Percentiles rank a stretch among this genome's conserved stretches.
These are phyloP conservation scores for Sporisorium graminicola DNA, from an alignment of 1,284 basidiomycete genomes.

Conservation along the genomic window DNA sequence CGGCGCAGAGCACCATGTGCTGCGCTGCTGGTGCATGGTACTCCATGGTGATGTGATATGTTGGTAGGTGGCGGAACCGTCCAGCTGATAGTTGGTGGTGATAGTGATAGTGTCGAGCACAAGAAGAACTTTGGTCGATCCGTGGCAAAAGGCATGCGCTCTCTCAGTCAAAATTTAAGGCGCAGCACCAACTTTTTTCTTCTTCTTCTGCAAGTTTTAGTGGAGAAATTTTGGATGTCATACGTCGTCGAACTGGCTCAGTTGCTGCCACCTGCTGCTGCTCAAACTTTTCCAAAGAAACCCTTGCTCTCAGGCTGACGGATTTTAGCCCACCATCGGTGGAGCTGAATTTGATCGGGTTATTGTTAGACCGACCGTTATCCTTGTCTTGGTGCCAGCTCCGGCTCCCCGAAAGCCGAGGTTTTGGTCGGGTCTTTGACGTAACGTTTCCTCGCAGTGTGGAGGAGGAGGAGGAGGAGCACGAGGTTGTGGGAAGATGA, in stretches of 20 bases:
- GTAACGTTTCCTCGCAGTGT: conserved; percentile 4
- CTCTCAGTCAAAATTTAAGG: conserved; percentile 10
- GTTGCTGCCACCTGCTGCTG: neutral
- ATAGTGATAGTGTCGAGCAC: neutral
- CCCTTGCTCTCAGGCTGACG: neutral
- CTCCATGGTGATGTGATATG: conserved; percentile 38
- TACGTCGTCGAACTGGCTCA: neutral
- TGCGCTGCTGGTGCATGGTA: conserved; percentile 62
- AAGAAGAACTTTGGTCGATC: neutral
- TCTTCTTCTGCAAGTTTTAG: conserved; percentile 1
- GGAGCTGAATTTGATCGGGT: neutral
- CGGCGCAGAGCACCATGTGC: conserved; percentile 70
- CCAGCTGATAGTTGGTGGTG: neutral
- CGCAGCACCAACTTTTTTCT: conserved; percentile 26
- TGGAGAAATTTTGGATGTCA: conserved; percentile 40
- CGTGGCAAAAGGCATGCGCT: conserved; percentile 18
- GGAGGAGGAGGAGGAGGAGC: conserved; percentile 13
- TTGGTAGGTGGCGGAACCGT: neutral
- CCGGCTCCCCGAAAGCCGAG: conserved; percentile 29
- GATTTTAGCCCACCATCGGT: neutral
- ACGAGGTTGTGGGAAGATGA: too few species aligned
- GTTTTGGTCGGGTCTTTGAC: neutral
- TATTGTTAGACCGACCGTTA: too few species aligned
- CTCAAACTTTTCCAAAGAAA: conserved; percentile 8
- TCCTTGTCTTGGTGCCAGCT: too few species aligned